phyloP scores from a whole-genome alignment of 768 basidiomycete genomes.

The Kwoniella heveanensis region DNA sequence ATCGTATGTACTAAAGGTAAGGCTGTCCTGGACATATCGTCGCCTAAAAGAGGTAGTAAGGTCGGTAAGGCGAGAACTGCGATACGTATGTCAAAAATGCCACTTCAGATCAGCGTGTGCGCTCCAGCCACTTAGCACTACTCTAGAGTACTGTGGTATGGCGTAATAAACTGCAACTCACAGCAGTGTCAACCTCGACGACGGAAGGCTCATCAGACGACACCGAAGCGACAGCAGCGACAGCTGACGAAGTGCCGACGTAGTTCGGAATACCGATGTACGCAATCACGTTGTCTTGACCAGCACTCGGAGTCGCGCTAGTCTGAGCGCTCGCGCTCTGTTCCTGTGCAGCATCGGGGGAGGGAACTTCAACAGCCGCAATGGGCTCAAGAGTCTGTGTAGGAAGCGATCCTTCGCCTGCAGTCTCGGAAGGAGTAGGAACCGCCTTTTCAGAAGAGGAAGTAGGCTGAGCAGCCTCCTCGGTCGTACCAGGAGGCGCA shows the following conservation, averaged over 20 bases:
- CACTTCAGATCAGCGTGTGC: too few species aligned
- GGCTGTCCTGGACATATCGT: too few species aligned
- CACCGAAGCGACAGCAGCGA: too few species aligned
- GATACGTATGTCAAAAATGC: background rate
- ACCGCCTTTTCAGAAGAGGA: background rate
- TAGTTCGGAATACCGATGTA: background rate
- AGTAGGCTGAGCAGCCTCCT: background rate
- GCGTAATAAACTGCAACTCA: background rate
- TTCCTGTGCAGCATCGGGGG: background rate
- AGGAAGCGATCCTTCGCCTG: background rate
- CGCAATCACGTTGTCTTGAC: background rate
- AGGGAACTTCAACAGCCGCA: background rate
- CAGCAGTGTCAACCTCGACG: background rate
- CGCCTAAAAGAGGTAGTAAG: background rate
- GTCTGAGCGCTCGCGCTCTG: background rate
- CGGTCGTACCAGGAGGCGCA: background rate
- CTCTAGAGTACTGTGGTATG: too few species aligned
- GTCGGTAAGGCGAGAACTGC: background rate
- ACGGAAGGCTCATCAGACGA: background rate
- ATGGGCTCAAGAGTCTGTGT: background rate
- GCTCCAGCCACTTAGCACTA: too few species aligned
- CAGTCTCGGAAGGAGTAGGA: background rate
- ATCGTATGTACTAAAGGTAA: too few species aligned
- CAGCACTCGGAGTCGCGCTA: background rate
- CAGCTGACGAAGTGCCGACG: background rate